A percentile compares a stretch with the other conserved stretches of the same genome.
phyloP scores from a whole-genome alignment of 2,329 filamentous ascomycete species.

The Talaromyces sp. region DNA sequence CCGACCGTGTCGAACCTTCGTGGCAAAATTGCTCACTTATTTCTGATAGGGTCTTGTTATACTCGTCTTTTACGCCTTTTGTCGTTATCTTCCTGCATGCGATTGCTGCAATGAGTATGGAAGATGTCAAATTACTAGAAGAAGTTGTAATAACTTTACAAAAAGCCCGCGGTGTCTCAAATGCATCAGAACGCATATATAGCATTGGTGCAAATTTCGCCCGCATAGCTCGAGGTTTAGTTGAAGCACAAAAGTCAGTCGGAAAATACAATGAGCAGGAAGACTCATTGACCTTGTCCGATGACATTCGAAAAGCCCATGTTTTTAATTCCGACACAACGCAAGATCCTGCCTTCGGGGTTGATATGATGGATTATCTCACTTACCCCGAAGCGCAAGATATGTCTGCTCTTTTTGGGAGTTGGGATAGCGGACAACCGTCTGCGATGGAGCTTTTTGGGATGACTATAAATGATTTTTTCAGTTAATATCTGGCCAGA shows the following conservation, averaged over 20 bases:
- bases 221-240: slow-evolving; percentile 14
- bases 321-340: not conserved
- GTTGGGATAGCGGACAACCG: slow-evolving; percentile 14
- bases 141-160: slow-evolving; percentile 19
- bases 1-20: not conserved
- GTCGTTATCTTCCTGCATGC: slow-evolving; percentile 29
- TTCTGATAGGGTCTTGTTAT: slow-evolving; percentile 24
- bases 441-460: slow-evolving; percentile 11
- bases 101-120: slow-evolving; percentile 18
- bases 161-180: slow-evolving; percentile 8
- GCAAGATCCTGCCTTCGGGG: not conserved
- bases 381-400: slow-evolving; percentile 11
- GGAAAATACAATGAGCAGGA: slow-evolving; percentile 16
- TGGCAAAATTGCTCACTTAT: not conserved
- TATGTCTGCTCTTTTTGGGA: slow-evolving; percentile 9
- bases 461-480: no score
- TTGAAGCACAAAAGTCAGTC: slow-evolving; percentile 6
- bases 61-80: slow-evolving; percentile 27
- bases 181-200: slow-evolving; percentile 14
- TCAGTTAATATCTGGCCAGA: no score
- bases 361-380: slow-evolving; percentile 14
- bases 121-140: slow-evolving; percentile 24
- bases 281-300: slow-evolving; percentile 10
- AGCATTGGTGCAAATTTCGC: slow-evolving; percentile 19
- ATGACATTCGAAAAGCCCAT: not conserved